Conservation (phyloP, 306 rosid genomes). For the Canavalia ensiformis region DNA sequence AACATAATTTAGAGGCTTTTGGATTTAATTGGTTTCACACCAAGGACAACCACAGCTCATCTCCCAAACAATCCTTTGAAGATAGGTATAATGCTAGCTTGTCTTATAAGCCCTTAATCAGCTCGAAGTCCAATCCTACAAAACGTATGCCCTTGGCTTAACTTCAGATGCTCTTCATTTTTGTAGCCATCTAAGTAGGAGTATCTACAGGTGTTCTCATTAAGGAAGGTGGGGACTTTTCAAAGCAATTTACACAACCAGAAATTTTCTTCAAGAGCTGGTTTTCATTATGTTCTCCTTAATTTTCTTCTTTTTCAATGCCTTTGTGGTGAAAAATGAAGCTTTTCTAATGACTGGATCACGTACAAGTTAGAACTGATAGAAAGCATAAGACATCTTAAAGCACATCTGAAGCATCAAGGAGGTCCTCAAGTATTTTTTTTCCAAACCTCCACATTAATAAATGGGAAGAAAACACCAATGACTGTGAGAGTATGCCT, state of each 20-base stretch:
- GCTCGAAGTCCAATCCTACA: background rate
- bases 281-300: background rate
- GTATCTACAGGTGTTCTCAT: background rate
- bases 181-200: background rate
- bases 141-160: slow-evolving; percentile 21
- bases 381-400: background rate
- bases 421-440: background rate
- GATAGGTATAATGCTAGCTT: slow-evolving; percentile 23
- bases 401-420: background rate
- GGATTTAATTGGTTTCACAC: background rate
- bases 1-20: slow-evolving; percentile 14
- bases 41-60: slow-evolving; percentile 11
- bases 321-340: background rate
- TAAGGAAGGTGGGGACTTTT: background rate
- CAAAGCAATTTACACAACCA: background rate
- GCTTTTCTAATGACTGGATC: background rate
- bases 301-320: too few species aligned
- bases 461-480: slow-evolving; percentile 8
- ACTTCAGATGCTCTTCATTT: slow-evolving; percentile 23
- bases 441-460: background rate
- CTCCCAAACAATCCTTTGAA: slow-evolving; percentile 17
- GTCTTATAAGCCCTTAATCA: slow-evolving; percentile 29
- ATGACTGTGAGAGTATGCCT: background rate
- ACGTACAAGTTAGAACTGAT: background rate
- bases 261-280: background rate